phyloP scores from a whole-genome alignment of 305 asterid species.

The Andrographis paniculata region DNA sequence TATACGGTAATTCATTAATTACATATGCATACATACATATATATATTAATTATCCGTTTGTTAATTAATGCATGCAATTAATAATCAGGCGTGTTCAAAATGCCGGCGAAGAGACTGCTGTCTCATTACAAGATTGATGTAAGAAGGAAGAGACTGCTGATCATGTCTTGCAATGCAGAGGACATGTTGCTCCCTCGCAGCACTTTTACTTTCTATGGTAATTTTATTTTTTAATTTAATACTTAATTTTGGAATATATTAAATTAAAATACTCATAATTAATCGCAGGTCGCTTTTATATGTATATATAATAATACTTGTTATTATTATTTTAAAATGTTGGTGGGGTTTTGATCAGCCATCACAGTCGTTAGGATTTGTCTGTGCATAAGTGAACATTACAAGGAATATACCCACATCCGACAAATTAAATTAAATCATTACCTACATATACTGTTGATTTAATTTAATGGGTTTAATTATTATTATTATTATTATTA shows the following conservation, averaged over 20 bases:
- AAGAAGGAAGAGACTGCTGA: conserved; percentile 39
- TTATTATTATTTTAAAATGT: too few species aligned
- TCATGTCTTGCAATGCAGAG: conserved; percentile 66
- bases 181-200: conserved; percentile 69
- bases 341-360: background rate
- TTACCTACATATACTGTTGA: too few species aligned
- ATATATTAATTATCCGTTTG: background rate
- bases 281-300: background rate
- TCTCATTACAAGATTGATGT: conserved; percentile 69
- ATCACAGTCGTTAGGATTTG: too few species aligned
- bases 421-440: too few species aligned
- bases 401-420: too few species aligned
- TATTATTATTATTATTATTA: conserved; percentile 33
- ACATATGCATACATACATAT: too few species aligned
- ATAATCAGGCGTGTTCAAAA: conserved; percentile 72
- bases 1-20: conserved; percentile 40
- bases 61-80: background rate
- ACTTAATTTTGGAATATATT: background rate
- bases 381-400: too few species aligned
- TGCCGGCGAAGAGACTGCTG: conserved; percentile 77
- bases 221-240: background rate
- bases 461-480: too few species aligned
- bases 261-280: too few species aligned
- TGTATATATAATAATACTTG: too few species aligned
- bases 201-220: conserved; percentile 56